phyloP scores from a whole-genome alignment of 2,329 filamentous ascomycete species.

The Ascochyta pisi region DNA sequence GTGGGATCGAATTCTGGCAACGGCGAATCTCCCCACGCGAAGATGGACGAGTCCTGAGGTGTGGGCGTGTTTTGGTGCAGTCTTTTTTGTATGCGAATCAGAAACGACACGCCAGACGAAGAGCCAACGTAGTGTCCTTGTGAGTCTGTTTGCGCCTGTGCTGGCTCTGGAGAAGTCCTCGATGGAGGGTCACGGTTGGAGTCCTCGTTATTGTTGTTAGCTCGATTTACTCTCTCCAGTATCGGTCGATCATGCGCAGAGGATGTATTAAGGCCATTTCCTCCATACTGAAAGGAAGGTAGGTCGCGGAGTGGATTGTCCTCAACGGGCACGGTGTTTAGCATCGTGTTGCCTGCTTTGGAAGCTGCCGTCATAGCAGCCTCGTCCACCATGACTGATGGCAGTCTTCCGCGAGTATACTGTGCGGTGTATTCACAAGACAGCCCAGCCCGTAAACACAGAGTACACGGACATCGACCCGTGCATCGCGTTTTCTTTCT shows the following conservation, averaged over 20 bases:
- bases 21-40: slow-evolving; percentile 59
- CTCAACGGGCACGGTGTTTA: slow-evolving; percentile 18
- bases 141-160: slow-evolving; percentile 50
- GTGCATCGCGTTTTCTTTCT: slow-evolving; percentile 50
- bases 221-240: slow-evolving; percentile 21
- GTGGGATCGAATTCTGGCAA: slow-evolving; percentile 54
- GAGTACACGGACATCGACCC: slow-evolving; percentile 45
- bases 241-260: slow-evolving; percentile 24
- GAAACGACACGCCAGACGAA: slow-evolving; percentile 57
- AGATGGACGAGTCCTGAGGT: slow-evolving; percentile 54
- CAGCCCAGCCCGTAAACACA: slow-evolving; percentile 41
- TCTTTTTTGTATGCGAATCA: slow-evolving; percentile 58
- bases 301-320: slow-evolving; percentile 16
- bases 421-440: slow-evolving; percentile 59
- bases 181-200: slow-evolving; percentile 36
- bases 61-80: slow-evolving; percentile 51
- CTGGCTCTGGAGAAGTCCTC: slow-evolving; percentile 55
- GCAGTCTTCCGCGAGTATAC: slow-evolving; percentile 57
- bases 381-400: slow-evolving; percentile 49
- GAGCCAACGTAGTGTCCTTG: slow-evolving; percentile 59
- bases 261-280: slow-evolving; percentile 10
- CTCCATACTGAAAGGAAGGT: slow-evolving; percentile 11
- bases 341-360: slow-evolving; percentile 25
- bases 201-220: slow-evolving; percentile 24
- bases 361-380: slow-evolving; percentile 31